These are phyloP conservation scores for Lobosporangium transversale DNA, from an alignment of 192 early-diverging fungal species.

Conservation along the genomic window DNA sequence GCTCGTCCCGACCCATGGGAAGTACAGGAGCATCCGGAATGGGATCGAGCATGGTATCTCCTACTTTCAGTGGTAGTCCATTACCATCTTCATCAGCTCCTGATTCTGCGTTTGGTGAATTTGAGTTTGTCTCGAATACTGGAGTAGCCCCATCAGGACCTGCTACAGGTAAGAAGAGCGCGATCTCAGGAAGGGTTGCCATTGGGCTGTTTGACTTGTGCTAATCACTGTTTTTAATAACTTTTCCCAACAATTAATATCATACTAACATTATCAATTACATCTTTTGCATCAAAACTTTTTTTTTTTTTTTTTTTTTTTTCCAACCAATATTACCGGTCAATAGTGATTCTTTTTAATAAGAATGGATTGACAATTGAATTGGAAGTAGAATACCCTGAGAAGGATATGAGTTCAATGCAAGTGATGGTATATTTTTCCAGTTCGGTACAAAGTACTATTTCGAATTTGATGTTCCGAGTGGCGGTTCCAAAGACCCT, in stretches of 20 bases:
- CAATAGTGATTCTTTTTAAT: slow-evolving; percentile 54
- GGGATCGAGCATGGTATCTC: slow-evolving; percentile 21
- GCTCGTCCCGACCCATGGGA: not conserved
- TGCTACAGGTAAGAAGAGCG: slow-evolving; percentile 1
- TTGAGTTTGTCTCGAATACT: slow-evolving; percentile 42
- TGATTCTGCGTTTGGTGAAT: slow-evolving; percentile 39
- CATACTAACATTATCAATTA: too few species aligned
- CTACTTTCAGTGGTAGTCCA: slow-evolving; percentile 8
- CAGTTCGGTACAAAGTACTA: slow-evolving; percentile 52
- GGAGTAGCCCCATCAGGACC: slow-evolving; percentile 17
- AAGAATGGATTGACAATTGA: slow-evolving; percentile 60
- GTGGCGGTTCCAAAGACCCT: slow-evolving; percentile 63
- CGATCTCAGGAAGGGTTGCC: not conserved
- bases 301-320: too few species aligned
- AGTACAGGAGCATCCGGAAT: not conserved
- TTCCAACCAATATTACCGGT: too few species aligned
- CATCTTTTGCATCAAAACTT: too few species aligned
- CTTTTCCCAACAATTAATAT: too few species aligned
- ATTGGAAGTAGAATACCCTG: slow-evolving; percentile 34
- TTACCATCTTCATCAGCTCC: not conserved
- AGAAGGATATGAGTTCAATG: slow-evolving; percentile 18
- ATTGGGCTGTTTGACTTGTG: not conserved
- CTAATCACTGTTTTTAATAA: not conserved
- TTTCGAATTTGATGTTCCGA: slow-evolving; percentile 55
- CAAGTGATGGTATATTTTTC: slow-evolving; percentile 56